These are phyloP conservation scores for Escallonia rubra DNA, from an alignment of 129 eudicot species.

Conservation along the genomic window DNA sequence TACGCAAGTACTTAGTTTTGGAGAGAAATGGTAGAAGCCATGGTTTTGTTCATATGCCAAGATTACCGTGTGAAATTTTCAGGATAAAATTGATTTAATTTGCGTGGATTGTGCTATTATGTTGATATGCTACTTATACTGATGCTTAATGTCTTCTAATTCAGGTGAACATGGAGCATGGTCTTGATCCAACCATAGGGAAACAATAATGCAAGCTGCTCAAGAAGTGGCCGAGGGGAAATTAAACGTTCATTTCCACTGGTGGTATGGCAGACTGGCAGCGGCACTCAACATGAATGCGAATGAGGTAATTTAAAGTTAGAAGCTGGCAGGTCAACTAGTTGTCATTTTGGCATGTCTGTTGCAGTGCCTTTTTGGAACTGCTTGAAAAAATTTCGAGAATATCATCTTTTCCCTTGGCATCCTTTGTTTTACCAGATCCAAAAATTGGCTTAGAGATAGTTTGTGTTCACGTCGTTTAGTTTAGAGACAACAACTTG, in stretches of 20 bases:
- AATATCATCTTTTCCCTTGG: too few relatives aligned
- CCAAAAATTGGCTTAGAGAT: too few relatives aligned
- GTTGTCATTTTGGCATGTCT: neutral
- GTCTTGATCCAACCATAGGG: constrained; percentile 89
- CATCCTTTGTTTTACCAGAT: too few relatives aligned
- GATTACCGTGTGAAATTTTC: too few relatives aligned
- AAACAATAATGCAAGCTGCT: constrained; percentile 97
- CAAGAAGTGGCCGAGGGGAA: constrained; percentile 96
- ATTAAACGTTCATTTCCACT: constrained; percentile 81
- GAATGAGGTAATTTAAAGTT: constrained; percentile 58
- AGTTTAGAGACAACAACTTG: too few relatives aligned
- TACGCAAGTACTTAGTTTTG: too few relatives aligned
- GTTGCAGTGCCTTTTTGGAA: neutral
- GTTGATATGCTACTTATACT: constrained; percentile 6
- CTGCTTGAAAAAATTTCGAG: neutral
- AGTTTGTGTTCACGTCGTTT: too few relatives aligned
- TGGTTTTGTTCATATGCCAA: too few relatives aligned
- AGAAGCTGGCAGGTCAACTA: constrained; percentile 1
- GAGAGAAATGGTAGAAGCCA: too few relatives aligned
- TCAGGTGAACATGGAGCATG: constrained; percentile 94
- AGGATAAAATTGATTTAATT: too few relatives aligned
- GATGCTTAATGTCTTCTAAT: too few relatives aligned
- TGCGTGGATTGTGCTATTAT: constrained; percentile 5
- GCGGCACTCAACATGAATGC: constrained; percentile 99
- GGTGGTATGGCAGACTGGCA: constrained; percentile 96